These are phyloP conservation scores for Otatea glauca DNA, from an alignment of 176 grass and related monocot species.

Conservation along the genomic window DNA sequence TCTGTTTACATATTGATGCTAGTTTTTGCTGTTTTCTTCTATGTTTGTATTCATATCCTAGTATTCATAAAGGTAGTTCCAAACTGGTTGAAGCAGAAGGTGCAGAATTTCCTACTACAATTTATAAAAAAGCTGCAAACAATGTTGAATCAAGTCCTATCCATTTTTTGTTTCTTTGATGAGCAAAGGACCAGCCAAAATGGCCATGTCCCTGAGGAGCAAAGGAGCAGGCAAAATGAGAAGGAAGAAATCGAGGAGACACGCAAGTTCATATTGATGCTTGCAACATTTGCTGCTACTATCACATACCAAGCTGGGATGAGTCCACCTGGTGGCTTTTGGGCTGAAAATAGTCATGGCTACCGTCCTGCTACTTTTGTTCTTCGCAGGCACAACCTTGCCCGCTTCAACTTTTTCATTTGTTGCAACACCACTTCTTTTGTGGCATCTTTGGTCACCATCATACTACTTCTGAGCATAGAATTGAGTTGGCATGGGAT, in stretches of 20 bases:
- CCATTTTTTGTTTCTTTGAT: not conserved
- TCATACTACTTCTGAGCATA: constrained; percentile 44
- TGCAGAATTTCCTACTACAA: not conserved
- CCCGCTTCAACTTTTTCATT: constrained; percentile 27
- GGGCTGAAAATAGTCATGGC: not conserved
- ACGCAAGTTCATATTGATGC: constrained; percentile 44
- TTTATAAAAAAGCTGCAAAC: not conserved
- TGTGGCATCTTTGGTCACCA: constrained; percentile 41
- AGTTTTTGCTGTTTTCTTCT: constrained; percentile 7
- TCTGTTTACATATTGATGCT: constrained; percentile 41
- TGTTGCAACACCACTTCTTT: constrained; percentile 34
- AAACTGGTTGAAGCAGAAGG: not conserved
- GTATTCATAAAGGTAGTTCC: constrained; percentile 21
- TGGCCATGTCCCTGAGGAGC: not conserved
- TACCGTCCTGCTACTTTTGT: constrained; percentile 37
- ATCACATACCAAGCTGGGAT: constrained; percentile 47
- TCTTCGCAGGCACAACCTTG: constrained; percentile 32
- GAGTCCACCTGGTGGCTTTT: constrained; percentile 48
- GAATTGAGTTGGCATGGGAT: constrained; percentile 41
- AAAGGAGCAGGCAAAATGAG: not conserved
- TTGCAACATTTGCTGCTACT: constrained; percentile 40
- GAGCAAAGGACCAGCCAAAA: not conserved
- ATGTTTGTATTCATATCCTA: constrained; percentile 22
- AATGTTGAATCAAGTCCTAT: not conserved
- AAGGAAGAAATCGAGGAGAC: constrained; percentile 21